Base-by-base conservation (phyloP, 805 yeast species). In the Huiozyma sinensis region DNA sequence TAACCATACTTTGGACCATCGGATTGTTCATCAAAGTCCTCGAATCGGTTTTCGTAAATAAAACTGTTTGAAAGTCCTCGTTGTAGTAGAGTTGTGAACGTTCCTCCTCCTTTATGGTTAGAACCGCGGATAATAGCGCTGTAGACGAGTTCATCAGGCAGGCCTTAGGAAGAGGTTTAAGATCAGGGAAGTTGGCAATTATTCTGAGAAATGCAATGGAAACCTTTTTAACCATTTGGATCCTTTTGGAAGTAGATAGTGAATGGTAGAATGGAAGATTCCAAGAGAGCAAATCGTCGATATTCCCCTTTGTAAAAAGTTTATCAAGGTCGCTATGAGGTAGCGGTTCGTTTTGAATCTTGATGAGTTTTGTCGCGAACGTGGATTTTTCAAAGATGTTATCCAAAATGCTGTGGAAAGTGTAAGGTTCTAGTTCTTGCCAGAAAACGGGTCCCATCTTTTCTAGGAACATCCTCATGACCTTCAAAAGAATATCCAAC, bases 251-350 rank as follows among this genome's bases (percentile, higher is more conserved):
- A 1, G 67, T 65, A 1, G 70, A 56, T 33, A 80, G 57, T 2
- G 79, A 63, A 11, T 61, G 58, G 39, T 67, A 58, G 33, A 77
- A 66, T 1, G 71, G 61, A 24, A 61, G 56, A 33, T 77, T 71
- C 89, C 89, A 82, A n/a, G 66, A 60, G 3, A 75, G 53, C 44
- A 77, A 49, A 53, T 77, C 79, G 5, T 68, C 51, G 6, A 72
- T 51, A 7, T 66, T 56, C 4, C 68, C 65, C 2, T 47, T 42
- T 1, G 55, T 47, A 32, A 58, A 47, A 12, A 41, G 55, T 1
- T 63, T 58, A 11, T 63, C 59, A 4, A 51, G 38, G 7, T 61
- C 67, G 32, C 61, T 60, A 9, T 56, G 48, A 1, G 64, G 57
- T 2, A 57, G 45, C 2, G 55, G 43, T 11, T 51, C 52, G 27